Percentiles rank a stretch among this genome's conserved stretches.
These are phyloP conservation scores for Styphnolobium japonicum DNA, from an alignment of 306 rosid species.

Conservation along the genomic window DNA sequence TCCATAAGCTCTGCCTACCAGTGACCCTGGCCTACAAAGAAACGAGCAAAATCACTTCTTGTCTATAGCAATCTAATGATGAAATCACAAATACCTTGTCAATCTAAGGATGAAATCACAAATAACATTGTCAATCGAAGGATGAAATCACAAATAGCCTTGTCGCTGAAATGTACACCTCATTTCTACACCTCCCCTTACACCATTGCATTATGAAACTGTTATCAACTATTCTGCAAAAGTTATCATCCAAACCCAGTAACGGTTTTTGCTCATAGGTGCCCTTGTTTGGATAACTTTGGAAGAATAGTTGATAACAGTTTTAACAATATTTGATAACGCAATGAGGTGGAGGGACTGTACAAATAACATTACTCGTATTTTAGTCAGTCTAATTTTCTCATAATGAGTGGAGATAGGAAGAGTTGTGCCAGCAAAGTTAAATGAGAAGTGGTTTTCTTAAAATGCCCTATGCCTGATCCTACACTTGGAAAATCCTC, in stretches of 20 bases:
- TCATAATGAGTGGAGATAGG: background rate
- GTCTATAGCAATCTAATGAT: background rate
- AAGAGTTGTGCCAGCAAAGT: background rate
- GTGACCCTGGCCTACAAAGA: constrained; percentile 74
- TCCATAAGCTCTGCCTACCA: constrained; percentile 90
- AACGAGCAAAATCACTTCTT: constrained; percentile 23
- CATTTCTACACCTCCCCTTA: no score
- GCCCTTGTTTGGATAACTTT: no score
- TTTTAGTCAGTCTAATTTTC: background rate
- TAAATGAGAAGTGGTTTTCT: background rate
- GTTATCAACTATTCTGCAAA: no score
- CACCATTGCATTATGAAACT: no score
- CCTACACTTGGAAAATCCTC: background rate
- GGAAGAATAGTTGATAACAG: no score
- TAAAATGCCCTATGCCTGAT: background rate
- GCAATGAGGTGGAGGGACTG: no score
- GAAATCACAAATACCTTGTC: background rate
- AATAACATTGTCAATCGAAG: constrained; percentile 16
- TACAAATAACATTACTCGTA: no score
- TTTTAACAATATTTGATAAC: no score
- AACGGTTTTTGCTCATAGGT: no score
- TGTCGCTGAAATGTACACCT: no score
- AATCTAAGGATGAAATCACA: background rate
- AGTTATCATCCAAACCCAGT: no score
- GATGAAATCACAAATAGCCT: no score